phyloP scores from a whole-genome alignment of 345 rosid species.

The Corchorus olitorius region DNA sequence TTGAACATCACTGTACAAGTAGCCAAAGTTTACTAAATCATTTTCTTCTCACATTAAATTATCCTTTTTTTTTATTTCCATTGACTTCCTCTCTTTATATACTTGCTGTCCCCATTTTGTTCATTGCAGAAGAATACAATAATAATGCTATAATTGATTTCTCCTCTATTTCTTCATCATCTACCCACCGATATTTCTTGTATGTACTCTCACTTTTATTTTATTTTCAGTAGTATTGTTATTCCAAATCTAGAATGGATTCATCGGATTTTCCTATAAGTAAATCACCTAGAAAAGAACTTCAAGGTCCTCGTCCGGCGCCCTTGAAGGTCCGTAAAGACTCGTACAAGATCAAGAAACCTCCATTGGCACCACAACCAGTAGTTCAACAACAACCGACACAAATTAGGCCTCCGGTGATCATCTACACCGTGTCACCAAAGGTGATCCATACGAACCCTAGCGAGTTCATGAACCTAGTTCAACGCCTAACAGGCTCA shows the following conservation, averaged over 20 bases:
- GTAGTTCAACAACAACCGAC: slow-evolving; percentile 22
- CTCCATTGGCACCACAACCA: slow-evolving; percentile 52
- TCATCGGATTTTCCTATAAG: slow-evolving; percentile 37
- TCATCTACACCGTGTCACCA: slow-evolving; percentile 85
- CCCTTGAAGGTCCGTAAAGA: slow-evolving; percentile 71
- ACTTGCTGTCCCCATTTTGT: neutral
- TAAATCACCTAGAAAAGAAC: slow-evolving; percentile 71
- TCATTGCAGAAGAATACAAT: slow-evolving; percentile 6
- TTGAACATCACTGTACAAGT: slow-evolving; percentile 4
- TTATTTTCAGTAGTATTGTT: neutral
- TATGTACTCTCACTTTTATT: neutral
- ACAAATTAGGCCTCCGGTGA: slow-evolving; percentile 60
- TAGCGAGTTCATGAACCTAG: slow-evolving; percentile 79
- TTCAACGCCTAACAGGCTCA: slow-evolving; percentile 87
- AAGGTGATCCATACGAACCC: slow-evolving; percentile 87
- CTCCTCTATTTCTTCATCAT: neutral
- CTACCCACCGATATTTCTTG: neutral
- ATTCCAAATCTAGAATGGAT: slow-evolving; percentile 35
- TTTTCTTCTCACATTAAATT: neutral
- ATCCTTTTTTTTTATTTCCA: slow-evolving; percentile 9
- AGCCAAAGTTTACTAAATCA: slow-evolving; percentile 25
- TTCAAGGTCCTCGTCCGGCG: slow-evolving; percentile 80
- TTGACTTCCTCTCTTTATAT: slow-evolving; percentile 35
- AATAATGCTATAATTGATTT: slow-evolving; percentile 20
- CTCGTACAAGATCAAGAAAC: slow-evolving; percentile 78